phyloP scores from a whole-genome alignment of 2,329 filamentous ascomycete genomes.

The Nannizziopsis barbatae region DNA sequence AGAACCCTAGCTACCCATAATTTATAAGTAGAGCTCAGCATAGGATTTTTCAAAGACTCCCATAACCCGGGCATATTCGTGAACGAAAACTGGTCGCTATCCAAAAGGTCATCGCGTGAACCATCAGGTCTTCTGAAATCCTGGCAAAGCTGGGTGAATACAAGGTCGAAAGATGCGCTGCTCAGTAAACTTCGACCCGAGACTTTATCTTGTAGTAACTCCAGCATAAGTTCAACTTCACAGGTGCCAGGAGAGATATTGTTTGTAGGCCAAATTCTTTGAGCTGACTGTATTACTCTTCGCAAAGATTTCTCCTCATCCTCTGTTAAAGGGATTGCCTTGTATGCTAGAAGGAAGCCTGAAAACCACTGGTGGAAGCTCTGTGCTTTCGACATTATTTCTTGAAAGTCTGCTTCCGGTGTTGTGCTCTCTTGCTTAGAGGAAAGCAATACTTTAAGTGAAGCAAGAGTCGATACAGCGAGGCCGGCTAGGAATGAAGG shows the following conservation, averaged over 20 bases:
- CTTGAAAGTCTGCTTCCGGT: slow-evolving; percentile 69
- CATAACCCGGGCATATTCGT: slow-evolving; percentile 57
- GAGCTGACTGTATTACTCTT: slow-evolving; percentile 57
- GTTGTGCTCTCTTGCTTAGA: slow-evolving; percentile 68
- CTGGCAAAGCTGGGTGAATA: slow-evolving; percentile 49
- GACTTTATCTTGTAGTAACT: slow-evolving; percentile 63
- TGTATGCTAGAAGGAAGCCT: slow-evolving; percentile 54
- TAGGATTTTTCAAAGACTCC: slow-evolving; percentile 58
- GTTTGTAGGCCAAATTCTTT: slow-evolving; percentile 54
- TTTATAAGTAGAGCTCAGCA: slow-evolving; percentile 57
- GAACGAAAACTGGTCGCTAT: slow-evolving; percentile 53
- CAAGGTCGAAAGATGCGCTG: slow-evolving; percentile 47
- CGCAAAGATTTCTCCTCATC: slow-evolving; percentile 49
- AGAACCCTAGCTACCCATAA: slow-evolving; percentile 78
- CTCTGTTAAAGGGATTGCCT: slow-evolving; percentile 41
- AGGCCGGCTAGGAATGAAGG: slow-evolving; percentile 74
- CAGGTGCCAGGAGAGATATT: slow-evolving; percentile 57
- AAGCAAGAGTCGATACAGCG: slow-evolving; percentile 65
- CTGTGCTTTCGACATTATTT: slow-evolving; percentile 64
- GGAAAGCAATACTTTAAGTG: slow-evolving; percentile 62
- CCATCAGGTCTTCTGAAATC: slow-evolving; percentile 56
- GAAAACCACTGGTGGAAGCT: slow-evolving; percentile 70
- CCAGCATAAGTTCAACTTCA: slow-evolving; percentile 71
- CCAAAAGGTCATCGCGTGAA: slow-evolving; percentile 55
- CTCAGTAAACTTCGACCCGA: slow-evolving; percentile 55